Evolutionary conservation across 495 filamentous ascomycete species (phyloP), one percentile per base, ranked within the genome.

Genomic region (Durotheca rogersii): DNA sequence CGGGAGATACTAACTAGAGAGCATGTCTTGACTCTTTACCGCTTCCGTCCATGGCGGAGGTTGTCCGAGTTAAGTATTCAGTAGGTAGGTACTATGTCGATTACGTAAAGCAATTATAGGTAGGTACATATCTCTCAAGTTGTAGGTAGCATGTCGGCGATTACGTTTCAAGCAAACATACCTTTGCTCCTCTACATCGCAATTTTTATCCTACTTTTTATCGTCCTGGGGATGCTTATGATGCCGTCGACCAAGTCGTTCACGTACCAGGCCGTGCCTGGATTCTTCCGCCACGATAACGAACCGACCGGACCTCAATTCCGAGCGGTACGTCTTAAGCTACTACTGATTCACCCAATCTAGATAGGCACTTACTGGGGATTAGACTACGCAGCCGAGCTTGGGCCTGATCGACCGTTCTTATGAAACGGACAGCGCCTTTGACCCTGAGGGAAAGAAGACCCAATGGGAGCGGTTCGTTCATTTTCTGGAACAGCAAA

Each of bases 391-490:
- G 0, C 43, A 47, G 17, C 60, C 56, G 0, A 55, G 52, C 9
- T 36, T 70, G n/a, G 69, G 69, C 7, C 50, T 72, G 3, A 56
- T 69, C 23, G 36, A 61, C 38, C 52, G 49, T 11, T 2, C 50
- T 0, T 72, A 68, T 35, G 49, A 52, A 20, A 67, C 63, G 2
- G 68, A 71, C 38, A 40, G 20, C 0, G 20, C n/a, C 1, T 55
- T 61, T 27, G 57, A 60, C 6, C 39, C 45, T 12, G 29, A 52
- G 11, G 27, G 47, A 11, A 49, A 58, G 32, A 55, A 51, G 9
- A 51, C 38, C 1, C 51, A 44, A 16, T 72, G 69, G 69, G 44
- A 66, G 46, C 56, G 64, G 6, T 69, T 72, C 36, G 32, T 51
- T 2, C 34, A 59, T 41, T 66, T 61, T 33, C 38, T 72, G 19